Base-by-base conservation (phyloP, 345 rosid genomes). In the Euphorbia tirucalli region DNA sequence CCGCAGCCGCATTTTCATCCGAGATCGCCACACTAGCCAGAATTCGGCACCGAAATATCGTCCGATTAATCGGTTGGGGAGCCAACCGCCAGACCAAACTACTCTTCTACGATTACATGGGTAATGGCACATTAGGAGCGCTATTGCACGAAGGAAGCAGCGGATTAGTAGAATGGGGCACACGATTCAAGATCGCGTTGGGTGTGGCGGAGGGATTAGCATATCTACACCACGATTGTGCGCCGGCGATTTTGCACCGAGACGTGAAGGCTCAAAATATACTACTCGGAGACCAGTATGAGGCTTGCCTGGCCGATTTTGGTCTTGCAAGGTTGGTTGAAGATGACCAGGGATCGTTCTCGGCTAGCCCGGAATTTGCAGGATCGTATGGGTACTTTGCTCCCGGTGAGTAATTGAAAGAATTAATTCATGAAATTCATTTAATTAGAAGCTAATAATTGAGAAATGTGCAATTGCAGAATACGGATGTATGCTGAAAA, bases 331-430 rank as follows among this genome's bases (percentile, higher is more conserved):
- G 89, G 74, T 72, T 88, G 73, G 87, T 91, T 28, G 88, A 86
- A 62, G 89, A 85, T 2, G 87, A 81, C 18, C 79, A 62, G 0
- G 74, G 76, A 37, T 76, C 93, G 0, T 80, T 87, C 62, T 81
- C 88, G 0, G 84, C 78, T 0, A 83, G 71, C 71, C 96, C 90
- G 0, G 86, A 91, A 35, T 77, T 91, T 59, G 98, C 91, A 2
- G 97, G 98, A 27, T 93, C 98, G 44, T 89, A 87, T n/a, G 98
- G 98, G 44, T 93, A 93, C 93, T 89, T 93, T 43, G 98, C 98
- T 13, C 98, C 98, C 0, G 98, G 98, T 85, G 71, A 74, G 83
- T 69, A 43, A 43, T 13, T 32, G 5, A 32, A 2, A 2, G 37
- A 32, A n/a, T n/a, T n/a, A n/a, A n/a, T n/a, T n/a, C n/a, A 41